Conservation (phyloP, 176 grass and related monocot species). For the Microstegium vimineum region DNA sequence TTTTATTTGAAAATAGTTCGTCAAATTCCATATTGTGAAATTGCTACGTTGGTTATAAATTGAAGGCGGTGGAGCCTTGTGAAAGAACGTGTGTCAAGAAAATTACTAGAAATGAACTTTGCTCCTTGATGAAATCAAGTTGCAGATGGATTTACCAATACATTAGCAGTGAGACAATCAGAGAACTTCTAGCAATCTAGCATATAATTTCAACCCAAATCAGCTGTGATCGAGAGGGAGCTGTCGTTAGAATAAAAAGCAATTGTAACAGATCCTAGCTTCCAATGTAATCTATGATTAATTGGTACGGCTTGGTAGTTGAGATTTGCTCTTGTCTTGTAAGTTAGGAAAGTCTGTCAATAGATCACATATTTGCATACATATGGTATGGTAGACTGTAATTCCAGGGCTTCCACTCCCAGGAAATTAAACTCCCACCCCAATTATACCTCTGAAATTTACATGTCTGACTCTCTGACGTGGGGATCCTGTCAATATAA, state of each 20-base stretch:
- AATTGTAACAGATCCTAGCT: not conserved
- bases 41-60: too few relatives aligned
- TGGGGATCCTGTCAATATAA: not conserved
- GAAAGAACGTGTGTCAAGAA: not conserved
- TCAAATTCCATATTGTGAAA: too few relatives aligned
- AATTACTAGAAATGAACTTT: not conserved
- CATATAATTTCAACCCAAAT: not conserved
- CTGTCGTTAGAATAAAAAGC: not conserved
- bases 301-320: too few relatives aligned
- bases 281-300: not conserved
- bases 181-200: not conserved
- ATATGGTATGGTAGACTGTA: too few relatives aligned
- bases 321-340: too few relatives aligned
- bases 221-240: not conserved
- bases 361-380: too few relatives aligned
- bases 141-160: not conserved
- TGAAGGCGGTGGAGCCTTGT: not conserved
- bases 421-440: too few relatives aligned
- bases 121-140: not conserved
- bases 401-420: too few relatives aligned
- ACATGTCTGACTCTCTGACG: not conserved
- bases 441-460: too few relatives aligned
- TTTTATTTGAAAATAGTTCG: too few relatives aligned
- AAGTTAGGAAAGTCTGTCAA: too few relatives aligned
- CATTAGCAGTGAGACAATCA: not conserved